Evolutionary conservation across 441 rosid genomes (phyloP).

Genomic region (Pelargonium cotyledonis): DNA sequence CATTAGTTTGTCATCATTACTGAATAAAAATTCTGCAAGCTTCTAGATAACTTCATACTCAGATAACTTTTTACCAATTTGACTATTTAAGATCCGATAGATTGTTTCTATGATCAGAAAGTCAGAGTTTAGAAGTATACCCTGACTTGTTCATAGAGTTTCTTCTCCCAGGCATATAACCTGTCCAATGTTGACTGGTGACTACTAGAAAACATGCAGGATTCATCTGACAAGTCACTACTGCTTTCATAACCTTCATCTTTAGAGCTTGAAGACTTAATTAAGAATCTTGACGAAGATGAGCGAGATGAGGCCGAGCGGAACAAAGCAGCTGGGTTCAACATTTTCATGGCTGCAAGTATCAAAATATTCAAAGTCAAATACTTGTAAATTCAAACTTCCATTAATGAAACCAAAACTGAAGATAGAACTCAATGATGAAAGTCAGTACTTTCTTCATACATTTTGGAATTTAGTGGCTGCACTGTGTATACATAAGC

Average conservation of each 20-base stretch:
- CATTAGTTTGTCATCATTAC: not conserved
- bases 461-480: not conserved
- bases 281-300: conserved; percentile 73
- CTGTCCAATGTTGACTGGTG: conserved; percentile 87
- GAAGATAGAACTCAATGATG: too few species aligned
- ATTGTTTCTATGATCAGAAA: too few species aligned
- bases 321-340: conserved; percentile 91
- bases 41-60: not conserved
- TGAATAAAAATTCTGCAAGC: not conserved
- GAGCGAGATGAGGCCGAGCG: conserved; percentile 92
- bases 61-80: too few species aligned
- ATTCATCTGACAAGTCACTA: conserved; percentile 68
- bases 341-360: conserved; percentile 68
- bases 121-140: conserved; percentile 29
- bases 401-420: too few species aligned
- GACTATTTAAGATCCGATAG: too few species aligned
- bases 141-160: conserved; percentile 88
- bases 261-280: conserved; percentile 50
- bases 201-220: conserved; percentile 60
- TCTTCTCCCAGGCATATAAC: conserved; percentile 94
- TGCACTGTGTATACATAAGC: not conserved
- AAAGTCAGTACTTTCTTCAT: not conserved
- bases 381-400: not conserved
- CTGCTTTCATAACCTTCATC: conserved; percentile 66
- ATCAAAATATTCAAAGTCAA: conserved; percentile 9